A percentile compares a stretch with the other conserved stretches of the same genome.
These are phyloP conservation scores for Rhizopogon salebrosus DNA, from an alignment of 768 basidiomycete genomes.

Conservation along the genomic window DNA sequence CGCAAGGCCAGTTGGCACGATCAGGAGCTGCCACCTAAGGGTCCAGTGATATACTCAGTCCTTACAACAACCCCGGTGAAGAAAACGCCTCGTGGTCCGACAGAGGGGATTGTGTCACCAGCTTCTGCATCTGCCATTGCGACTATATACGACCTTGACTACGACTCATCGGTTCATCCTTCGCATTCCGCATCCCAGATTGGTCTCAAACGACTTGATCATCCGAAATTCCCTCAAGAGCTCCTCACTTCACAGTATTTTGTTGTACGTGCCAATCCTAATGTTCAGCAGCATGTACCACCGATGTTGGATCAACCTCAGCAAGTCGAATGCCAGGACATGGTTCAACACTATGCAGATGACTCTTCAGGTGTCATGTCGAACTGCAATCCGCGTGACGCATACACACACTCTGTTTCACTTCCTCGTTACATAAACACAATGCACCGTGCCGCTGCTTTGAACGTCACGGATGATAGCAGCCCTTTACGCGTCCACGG, in stretches of 20 bases:
- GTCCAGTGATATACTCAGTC: neutral
- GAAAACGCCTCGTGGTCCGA: neutral
- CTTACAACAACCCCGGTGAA: neutral
- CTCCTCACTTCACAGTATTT: constrained; percentile 15
- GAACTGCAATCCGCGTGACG: neutral
- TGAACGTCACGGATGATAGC: neutral
- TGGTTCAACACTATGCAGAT: no score
- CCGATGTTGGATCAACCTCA: neutral
- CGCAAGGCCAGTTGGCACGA: constrained; percentile 24
- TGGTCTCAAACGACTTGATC: constrained; percentile 9
- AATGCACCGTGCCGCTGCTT: neutral
- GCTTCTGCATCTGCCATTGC: constrained; percentile 9
- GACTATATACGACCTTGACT: constrained; percentile 21
- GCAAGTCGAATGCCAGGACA: no score
- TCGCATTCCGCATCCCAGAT: constrained; percentile 57
- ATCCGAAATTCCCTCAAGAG: neutral
- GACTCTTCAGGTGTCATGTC: neutral
- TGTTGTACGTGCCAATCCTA: no score
- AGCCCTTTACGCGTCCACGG: neutral
- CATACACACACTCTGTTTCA: neutral
- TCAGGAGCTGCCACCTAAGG: constrained; percentile 4
- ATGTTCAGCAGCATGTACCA: no score
- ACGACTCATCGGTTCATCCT: constrained; percentile 32
- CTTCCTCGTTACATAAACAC: neutral
- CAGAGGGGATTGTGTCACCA: neutral